phyloP scores from a whole-genome alignment of 2,329 filamentous ascomycete genomes.

The Lizonia empirigonia region DNA sequence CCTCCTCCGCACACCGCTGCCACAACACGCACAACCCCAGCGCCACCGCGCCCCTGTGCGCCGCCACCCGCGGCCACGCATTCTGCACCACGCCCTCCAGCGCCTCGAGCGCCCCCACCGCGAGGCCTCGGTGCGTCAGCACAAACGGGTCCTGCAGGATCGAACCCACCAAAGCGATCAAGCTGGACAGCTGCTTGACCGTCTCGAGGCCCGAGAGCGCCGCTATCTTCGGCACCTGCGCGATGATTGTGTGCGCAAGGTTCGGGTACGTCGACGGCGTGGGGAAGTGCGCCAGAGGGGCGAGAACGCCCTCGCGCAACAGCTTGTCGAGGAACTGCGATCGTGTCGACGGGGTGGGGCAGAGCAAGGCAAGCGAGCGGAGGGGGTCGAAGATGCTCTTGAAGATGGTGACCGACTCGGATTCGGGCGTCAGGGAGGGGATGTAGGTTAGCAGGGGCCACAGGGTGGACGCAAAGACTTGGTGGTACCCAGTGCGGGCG shows the following conservation, averaged over 20 bases:
- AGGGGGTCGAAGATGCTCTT: conserved; percentile 69
- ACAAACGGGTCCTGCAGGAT: conserved; percentile 74
- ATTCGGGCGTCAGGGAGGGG: conserved; percentile 75
- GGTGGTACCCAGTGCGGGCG: conserved; percentile 59
- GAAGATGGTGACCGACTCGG: conserved; percentile 70
- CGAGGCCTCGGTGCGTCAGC: conserved; percentile 59
- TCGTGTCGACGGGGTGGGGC: conserved; percentile 6
- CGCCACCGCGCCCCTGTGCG: conserved; percentile 68
- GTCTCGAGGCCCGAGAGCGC: conserved; percentile 64
- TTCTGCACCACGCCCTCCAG: conserved; percentile 64
- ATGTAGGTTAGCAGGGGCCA: conserved; percentile 76
- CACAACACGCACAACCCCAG: conserved; percentile 58
- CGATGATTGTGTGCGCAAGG: conserved; percentile 64
- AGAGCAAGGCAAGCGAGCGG: conserved; percentile 56
- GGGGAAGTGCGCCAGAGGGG: conserved; percentile 60
- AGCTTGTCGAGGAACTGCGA: conserved; percentile 52
- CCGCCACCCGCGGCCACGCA: conserved; percentile 71
- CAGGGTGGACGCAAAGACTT: conserved; percentile 71
- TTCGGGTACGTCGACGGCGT: conserved; percentile 56
- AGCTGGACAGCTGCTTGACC: conserved; percentile 71
- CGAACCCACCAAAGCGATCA: conserved; percentile 69
- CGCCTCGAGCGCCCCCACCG: conserved; percentile 61
- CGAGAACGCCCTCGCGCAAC: conserved; percentile 51
- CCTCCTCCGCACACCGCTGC: conserved; percentile 29
- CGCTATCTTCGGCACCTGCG: conserved; percentile 58